These are phyloP conservation scores for Mycena belliarum DNA, from an alignment of 768 basidiomycete species.

Conservation along the genomic window DNA sequence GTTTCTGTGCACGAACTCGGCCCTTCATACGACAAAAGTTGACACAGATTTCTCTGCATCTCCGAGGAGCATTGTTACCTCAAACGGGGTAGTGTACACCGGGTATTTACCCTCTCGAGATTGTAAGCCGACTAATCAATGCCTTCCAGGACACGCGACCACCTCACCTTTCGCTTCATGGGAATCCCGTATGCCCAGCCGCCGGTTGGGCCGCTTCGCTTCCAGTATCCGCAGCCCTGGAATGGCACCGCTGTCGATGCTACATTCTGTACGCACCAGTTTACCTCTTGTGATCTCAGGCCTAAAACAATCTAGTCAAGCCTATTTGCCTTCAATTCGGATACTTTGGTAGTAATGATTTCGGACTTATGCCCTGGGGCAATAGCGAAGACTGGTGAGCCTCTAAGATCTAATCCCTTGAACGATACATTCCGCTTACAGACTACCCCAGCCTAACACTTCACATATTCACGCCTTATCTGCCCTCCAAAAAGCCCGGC, in stretches of 20 bases:
- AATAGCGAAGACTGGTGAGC: conserved; percentile 23
- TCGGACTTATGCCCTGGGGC: conserved; percentile 23
- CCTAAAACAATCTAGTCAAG: conserved; percentile 10
- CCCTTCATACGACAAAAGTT: conserved; percentile 19
- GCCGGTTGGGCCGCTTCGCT: conserved; percentile 31
- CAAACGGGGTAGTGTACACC: conserved; percentile 11
- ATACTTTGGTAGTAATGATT: conserved; percentile 15
- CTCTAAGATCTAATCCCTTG: not conserved
- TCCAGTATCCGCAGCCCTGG: conserved; percentile 33
- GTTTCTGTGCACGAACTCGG: conserved; percentile 23
- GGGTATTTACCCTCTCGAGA: conserved; percentile 3
- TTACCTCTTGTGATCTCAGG: not conserved
- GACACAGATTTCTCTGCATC: conserved; percentile 19
- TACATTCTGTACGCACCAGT: conserved; percentile 24
- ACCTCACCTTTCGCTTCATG: conserved; percentile 42
- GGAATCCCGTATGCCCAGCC: conserved; percentile 43
- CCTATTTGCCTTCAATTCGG: conserved; percentile 22
- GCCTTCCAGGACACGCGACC: conserved; percentile 37
- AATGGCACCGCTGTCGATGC: conserved; percentile 31
- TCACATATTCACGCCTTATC: conserved; percentile 39
- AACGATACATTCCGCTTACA: not conserved
- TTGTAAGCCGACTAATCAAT: not conserved
- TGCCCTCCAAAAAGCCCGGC: conserved; percentile 25
- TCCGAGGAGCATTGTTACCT: conserved; percentile 11
- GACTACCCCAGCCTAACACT: conserved; percentile 31